A percentile compares a stretch with the other conserved stretches of the same genome.
Conservation (phyloP, 1,139 yeast species). For the Taiozyma sp. region DNA sequence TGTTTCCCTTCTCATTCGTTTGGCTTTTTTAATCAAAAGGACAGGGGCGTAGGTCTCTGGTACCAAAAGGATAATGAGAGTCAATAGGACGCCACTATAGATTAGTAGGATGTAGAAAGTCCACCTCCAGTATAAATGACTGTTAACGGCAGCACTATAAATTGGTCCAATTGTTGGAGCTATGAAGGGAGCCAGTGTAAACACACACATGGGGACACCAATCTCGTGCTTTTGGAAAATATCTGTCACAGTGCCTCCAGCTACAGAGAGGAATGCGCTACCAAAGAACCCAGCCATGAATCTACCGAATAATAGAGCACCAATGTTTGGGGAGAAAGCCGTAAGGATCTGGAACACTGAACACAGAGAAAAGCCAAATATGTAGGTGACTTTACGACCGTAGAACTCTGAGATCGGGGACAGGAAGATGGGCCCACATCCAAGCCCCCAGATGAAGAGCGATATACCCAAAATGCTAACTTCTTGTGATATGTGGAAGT, state of each 20-base stretch:
- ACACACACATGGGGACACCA: slow-evolving; percentile 67
- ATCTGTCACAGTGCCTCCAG: slow-evolving; percentile 77
- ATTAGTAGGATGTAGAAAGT: slow-evolving; percentile 60
- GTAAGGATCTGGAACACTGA: slow-evolving; percentile 60
- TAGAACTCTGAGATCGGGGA: slow-evolving; percentile 78
- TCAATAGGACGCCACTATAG: slow-evolving; percentile 56
- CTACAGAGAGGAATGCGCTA: slow-evolving; percentile 66
- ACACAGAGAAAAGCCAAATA: slow-evolving; percentile 53
- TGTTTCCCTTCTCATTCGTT: slow-evolving; percentile 50
- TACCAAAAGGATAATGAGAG: slow-evolving; percentile 39
- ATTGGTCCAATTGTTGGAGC: slow-evolving; percentile 77
- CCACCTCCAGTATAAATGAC: slow-evolving; percentile 51
- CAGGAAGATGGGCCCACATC: slow-evolving; percentile 73
- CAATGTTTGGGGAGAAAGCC: slow-evolving; percentile 61
- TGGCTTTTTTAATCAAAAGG: slow-evolving; percentile 54
- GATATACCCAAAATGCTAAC: slow-evolving; percentile 61
- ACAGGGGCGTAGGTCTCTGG: slow-evolving; percentile 77
- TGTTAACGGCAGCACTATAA: slow-evolving; percentile 59
- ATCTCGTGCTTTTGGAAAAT: slow-evolving; percentile 52
- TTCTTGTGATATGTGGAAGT: slow-evolving; percentile 50
- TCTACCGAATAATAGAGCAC: slow-evolving; percentile 59
- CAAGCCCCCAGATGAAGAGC: slow-evolving; percentile 67
- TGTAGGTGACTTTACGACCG: slow-evolving; percentile 69
- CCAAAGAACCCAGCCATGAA: slow-evolving; percentile 67
- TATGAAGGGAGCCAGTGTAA: slow-evolving; percentile 67